Evolutionary conservation across 1,284 basidiomycete genomes (phyloP).

Genomic region (Puccinia horiana): DNA sequence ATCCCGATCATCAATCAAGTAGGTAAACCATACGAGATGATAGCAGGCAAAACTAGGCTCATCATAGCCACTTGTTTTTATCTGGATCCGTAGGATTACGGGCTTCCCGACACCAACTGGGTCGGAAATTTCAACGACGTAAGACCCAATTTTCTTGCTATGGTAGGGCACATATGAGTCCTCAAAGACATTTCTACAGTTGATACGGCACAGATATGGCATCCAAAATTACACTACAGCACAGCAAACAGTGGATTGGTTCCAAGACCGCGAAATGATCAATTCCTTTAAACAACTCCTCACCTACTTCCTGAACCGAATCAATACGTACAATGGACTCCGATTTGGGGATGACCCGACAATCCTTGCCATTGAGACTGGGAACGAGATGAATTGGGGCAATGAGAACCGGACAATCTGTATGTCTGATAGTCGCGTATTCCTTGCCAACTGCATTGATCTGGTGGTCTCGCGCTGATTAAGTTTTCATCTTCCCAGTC

Average conservation of each 20-base stretch:
- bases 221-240: constrained; percentile 28
- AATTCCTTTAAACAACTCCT: constrained; percentile 31
- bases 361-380: constrained; percentile 42
- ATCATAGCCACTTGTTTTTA: not conserved
- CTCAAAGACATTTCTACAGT: constrained; percentile 3
- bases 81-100: constrained; percentile 25
- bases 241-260: constrained; percentile 37
- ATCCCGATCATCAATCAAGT: constrained; percentile 50
- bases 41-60: not conserved
- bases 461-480: not conserved
- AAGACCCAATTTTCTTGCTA: not conserved
- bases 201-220: constrained; percentile 40
- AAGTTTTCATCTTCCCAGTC: not conserved
- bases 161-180: not conserved
- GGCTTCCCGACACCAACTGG: constrained; percentile 6
- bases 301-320: constrained; percentile 36
- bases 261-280: constrained; percentile 35
- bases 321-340: constrained; percentile 41
- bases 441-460: not conserved
- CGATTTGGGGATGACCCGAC: constrained; percentile 41
- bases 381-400: constrained; percentile 47
- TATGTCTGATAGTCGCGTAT: not conserved
- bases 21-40: not conserved
- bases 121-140: constrained; percentile 47
- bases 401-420: constrained; percentile 2